Evolutionary conservation across 78 protist genomes (phyloP), one percentile per base, ranked within the genome.

Genomic region (Dictyostelium brefeldianum): DNA sequence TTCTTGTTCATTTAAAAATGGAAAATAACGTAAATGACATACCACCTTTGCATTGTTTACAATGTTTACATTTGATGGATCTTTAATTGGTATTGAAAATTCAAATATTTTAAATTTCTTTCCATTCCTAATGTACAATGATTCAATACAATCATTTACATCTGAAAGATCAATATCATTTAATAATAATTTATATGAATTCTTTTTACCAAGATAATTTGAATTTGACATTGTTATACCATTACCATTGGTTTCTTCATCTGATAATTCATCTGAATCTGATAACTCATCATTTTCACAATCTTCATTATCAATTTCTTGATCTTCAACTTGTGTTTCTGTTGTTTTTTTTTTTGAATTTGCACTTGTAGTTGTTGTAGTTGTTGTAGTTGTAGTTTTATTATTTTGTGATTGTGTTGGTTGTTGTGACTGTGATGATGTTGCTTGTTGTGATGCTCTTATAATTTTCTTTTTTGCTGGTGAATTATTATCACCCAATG

Each of bases 1-100:
- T 54, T 91, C 95, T 6, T 22, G 18, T 22, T 62, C 90, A 10
- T 77, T 27, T 3, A 78, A 51, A 29, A 41, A 91, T 29, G 95
- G 95, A 41, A 83, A 91, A 43, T 91, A 91, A 29, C 84, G 36
- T 0, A 90, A 36, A 78, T 74, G 75, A 31, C 83, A 74, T 25
- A 59, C 29, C 2, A 87, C 93, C n/a, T 78, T 78, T 17, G 56
- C 65, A 7, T 12, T 11, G 29, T 27, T n/a, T 12, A 3, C 0
- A 22, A 56, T 29, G 25, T 22, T 29, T 36, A 2, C 5, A 1
- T 51, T 31, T 43, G 31, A 15, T 10, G 17, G 17, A 20, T 73
- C 56, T 36, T 73, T 47, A 36, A 73, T 46, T 31, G 69, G 71
- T 5, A 74, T 54, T 11, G 36, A 12, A 1, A 87, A 43, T 48